A percentile compares a stretch with the other conserved stretches of the same genome.
phyloP scores from a whole-genome alignment of 495 filamentous ascomycete species.

The Aspergillus funiculosus region DNA sequence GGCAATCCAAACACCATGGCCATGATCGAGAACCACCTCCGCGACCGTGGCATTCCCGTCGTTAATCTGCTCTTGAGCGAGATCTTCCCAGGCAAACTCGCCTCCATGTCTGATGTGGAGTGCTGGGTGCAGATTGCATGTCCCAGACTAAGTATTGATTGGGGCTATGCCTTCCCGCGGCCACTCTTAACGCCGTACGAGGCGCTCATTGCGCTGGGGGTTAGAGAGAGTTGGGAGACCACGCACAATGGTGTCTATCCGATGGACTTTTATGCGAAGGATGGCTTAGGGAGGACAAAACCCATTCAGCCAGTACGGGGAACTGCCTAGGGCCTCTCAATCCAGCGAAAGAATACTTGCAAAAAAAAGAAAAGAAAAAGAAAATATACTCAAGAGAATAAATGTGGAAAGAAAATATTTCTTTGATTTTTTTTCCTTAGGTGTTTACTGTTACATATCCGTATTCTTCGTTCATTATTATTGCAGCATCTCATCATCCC shows the following conservation, averaged over 20 bases:
- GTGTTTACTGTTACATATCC: conserved; percentile 19
- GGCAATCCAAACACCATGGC: conserved; percentile 91
- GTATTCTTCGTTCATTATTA: conserved; percentile 25
- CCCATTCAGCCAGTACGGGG: conserved; percentile 16
- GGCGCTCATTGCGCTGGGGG: conserved; percentile 79
- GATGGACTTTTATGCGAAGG: conserved; percentile 97
- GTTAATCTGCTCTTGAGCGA: conserved; percentile 83
- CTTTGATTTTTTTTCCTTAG: conserved; percentile 1
- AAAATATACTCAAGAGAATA: conserved; percentile 3
- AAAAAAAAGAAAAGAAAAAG: background rate
- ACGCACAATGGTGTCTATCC: conserved; percentile 72
- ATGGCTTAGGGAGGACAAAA: conserved; percentile 74
- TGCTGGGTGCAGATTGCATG: conserved; percentile 98
- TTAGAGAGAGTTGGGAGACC: conserved; percentile 67
- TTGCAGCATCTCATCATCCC: conserved; percentile 19
- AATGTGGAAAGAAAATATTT: conserved; percentile 1
- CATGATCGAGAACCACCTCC: conserved; percentile 72
- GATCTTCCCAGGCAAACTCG: conserved; percentile 93
- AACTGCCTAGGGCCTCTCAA: conserved; percentile 7
- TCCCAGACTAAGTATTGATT: conserved; percentile 91
- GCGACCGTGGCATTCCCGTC: conserved; percentile 61
- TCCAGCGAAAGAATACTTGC: too few species aligned
- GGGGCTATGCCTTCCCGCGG: conserved; percentile 91
- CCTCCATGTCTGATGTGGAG: conserved; percentile 85
- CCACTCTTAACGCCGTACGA: conserved; percentile 93